These are phyloP conservation scores for Scedosporium apiospermum DNA, from an alignment of 2,329 filamentous ascomycete species.

Conservation along the genomic window DNA sequence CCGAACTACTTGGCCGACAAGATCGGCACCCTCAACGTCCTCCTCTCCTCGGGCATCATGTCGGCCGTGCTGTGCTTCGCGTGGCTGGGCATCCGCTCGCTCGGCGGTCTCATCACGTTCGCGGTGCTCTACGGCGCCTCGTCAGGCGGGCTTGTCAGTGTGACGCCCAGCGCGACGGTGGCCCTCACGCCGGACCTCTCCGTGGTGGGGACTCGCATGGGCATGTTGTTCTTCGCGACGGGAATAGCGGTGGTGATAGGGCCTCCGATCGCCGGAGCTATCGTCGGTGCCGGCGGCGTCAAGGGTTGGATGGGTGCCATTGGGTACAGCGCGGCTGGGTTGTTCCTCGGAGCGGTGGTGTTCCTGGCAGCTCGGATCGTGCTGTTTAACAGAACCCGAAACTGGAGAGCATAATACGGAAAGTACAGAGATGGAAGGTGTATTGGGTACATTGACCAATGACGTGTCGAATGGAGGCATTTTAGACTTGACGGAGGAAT, in stretches of 20 bases:
- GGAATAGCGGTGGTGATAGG: constrained; percentile 35
- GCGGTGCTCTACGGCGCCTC: constrained; percentile 36
- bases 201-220: constrained; percentile 30
- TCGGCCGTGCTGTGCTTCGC: constrained; percentile 36
- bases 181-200: constrained; percentile 29
- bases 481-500: too few species aligned
- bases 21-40: constrained; percentile 30
- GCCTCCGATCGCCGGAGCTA: constrained; percentile 28
- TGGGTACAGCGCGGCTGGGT: constrained; percentile 19
- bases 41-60: constrained; percentile 30
- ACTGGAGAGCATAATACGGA: neutral
- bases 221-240: constrained; percentile 31
- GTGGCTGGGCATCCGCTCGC: constrained; percentile 28
- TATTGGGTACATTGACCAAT: neutral
- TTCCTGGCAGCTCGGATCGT: constrained; percentile 13
- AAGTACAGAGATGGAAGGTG: neutral
- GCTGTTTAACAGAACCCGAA: constrained; percentile 2
- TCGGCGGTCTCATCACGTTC: constrained; percentile 29
- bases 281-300: constrained; percentile 21
- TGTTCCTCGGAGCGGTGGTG: constrained; percentile 17
- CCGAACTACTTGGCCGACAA: constrained; percentile 34
- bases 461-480: neutral
- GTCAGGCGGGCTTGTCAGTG: constrained; percentile 31
- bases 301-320: constrained; percentile 22
- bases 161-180: constrained; percentile 31